phyloP scores from a whole-genome alignment of 495 filamentous ascomycete genomes.

The Evansstolkia leycettana region DNA sequence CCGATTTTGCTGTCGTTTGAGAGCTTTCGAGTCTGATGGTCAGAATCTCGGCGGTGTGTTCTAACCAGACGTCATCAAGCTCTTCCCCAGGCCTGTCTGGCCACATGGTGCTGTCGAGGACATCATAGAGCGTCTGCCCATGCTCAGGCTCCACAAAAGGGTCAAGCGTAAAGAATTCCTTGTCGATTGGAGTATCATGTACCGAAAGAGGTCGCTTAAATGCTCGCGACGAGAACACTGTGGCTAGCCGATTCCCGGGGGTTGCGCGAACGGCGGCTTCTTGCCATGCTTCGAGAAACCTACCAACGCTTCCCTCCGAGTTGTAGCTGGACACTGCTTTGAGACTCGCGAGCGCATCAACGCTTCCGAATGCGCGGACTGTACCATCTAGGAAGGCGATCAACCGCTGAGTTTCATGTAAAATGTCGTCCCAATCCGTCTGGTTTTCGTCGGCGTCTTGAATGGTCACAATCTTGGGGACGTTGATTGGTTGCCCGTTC shows the following conservation, averaged over 20 bases:
- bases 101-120: slow-evolving; percentile 60
- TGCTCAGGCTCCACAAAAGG: slow-evolving; percentile 25
- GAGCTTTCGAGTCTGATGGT: slow-evolving; percentile 43
- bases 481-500: slow-evolving; percentile 55
- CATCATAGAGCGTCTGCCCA: slow-evolving; percentile 56
- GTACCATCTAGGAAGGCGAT: slow-evolving; percentile 77
- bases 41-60: slow-evolving; percentile 54
- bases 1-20: slow-evolving; percentile 27
- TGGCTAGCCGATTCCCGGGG: slow-evolving; percentile 24
- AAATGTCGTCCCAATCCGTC: slow-evolving; percentile 33
- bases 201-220: slow-evolving; percentile 23
- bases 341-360: slow-evolving; percentile 43
- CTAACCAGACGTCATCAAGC: slow-evolving; percentile 42
- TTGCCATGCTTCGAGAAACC: slow-evolving; percentile 31
- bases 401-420: slow-evolving; percentile 53
- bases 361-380: slow-evolving; percentile 69
- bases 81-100: slow-evolving; percentile 32
- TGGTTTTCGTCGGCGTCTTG: slow-evolving; percentile 23
- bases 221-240: slow-evolving; percentile 27
- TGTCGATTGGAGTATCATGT: slow-evolving; percentile 18
- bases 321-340: slow-evolving; percentile 24
- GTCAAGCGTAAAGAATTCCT: slow-evolving; percentile 30
- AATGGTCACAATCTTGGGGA: slow-evolving; percentile 44
- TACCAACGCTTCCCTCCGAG: slow-evolving; percentile 18
- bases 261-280: slow-evolving; percentile 27